These are phyloP conservation scores for Arachis monticola DNA, from an alignment of 331 rosid species.

Conservation along the genomic window DNA sequence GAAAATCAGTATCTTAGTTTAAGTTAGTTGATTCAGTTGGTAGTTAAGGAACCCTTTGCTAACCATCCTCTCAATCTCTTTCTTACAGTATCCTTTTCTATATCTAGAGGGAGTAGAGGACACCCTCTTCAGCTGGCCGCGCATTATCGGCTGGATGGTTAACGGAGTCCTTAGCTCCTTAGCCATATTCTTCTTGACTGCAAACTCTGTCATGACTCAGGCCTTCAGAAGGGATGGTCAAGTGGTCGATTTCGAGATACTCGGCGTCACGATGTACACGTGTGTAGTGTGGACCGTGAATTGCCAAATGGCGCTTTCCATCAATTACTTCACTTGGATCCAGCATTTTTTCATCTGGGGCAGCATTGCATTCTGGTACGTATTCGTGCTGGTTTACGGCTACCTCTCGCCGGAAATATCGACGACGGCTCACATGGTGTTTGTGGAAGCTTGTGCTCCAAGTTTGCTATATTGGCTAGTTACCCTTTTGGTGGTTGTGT, in stretches of 20 bases:
- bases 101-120: conserved; percentile 78
- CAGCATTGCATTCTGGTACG: conserved; percentile 73
- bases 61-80: conserved; percentile 24
- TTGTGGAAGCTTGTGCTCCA: conserved; percentile 76
- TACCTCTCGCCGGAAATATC: conserved; percentile 61
- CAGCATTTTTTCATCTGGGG: conserved; percentile 93
- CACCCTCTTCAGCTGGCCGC: conserved; percentile 83
- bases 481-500: conserved; percentile 63
- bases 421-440: conserved; percentile 71
- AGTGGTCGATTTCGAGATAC: conserved; percentile 63
- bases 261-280: conserved; percentile 79
- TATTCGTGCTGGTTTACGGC: conserved; percentile 67
- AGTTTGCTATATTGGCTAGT: conserved; percentile 74
- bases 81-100: conserved; percentile 60
- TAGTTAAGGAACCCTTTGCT: conserved; percentile 22
- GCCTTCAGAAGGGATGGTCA: conserved; percentile 77
- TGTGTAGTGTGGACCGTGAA: conserved; percentile 86
- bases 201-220: conserved; percentile 54
- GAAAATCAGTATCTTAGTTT: too few relatives aligned
- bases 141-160: conserved; percentile 86
- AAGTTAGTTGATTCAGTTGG: neutral
- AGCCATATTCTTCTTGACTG: conserved; percentile 74
- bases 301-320: conserved; percentile 85
- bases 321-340: conserved; percentile 94
- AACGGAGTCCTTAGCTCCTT: conserved; percentile 75